phyloP scores from a whole-genome alignment of 129 eudicot genomes.

The Artemisia argyi region DNA sequence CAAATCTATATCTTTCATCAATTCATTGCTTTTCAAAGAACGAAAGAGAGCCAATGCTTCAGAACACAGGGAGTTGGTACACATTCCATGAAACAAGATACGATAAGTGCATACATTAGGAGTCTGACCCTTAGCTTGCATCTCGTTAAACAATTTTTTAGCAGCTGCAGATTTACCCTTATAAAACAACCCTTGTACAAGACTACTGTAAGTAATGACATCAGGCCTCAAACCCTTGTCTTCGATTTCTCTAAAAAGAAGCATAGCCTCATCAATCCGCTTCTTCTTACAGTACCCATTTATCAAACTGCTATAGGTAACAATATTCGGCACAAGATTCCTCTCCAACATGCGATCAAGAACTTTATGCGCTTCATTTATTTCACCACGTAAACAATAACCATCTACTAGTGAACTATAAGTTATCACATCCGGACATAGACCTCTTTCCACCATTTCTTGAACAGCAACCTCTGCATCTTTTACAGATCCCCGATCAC shows the following conservation, averaged over 20 bases:
- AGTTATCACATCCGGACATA: background rate
- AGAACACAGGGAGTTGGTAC: background rate
- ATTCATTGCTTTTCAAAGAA: background rate
- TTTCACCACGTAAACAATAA: background rate
- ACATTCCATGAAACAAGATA: conserved; percentile 6
- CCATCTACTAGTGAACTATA: background rate
- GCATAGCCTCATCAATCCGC: background rate
- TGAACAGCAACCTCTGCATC: background rate
- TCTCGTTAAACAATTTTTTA: background rate
- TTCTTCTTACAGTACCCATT: background rate
- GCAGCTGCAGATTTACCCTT: background rate
- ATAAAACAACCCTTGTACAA: conserved; percentile 1
- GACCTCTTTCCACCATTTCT: conserved; percentile 14
- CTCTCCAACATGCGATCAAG: background rate
- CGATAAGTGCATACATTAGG: background rate
- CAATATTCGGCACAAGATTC: background rate
- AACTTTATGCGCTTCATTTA: conserved; percentile 8
- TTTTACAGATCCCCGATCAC: background rate
- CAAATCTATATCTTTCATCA: background rate
- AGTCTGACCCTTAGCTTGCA: background rate
- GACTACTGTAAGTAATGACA: conserved; percentile 10
- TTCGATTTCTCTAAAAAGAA: background rate
- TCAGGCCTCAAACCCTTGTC: background rate
- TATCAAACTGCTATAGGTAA: background rate
- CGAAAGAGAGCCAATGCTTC: conserved; percentile 5